Percentiles rank a stretch among this genome's conserved stretches.
Conservation (phyloP, 1,139 yeast species). For the Debaryomycetaceae sp. region DNA sequence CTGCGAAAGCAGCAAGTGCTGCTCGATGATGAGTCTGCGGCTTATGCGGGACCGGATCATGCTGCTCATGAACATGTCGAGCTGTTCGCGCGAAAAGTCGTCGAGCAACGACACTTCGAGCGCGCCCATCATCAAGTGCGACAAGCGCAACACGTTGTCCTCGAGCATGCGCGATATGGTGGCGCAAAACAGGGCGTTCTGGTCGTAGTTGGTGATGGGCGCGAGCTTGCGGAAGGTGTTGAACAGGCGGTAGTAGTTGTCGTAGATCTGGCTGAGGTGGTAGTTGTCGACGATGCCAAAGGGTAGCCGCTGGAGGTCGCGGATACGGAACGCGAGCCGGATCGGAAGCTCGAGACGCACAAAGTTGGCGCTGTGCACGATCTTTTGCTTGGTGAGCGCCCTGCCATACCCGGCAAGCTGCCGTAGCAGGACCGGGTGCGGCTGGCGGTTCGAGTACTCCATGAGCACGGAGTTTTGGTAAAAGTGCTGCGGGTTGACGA, state of each 20-base stretch:
- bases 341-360: constrained; percentile 79
- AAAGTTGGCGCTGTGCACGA: constrained; percentile 75
- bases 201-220: constrained; percentile 53
- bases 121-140: constrained; percentile 89
- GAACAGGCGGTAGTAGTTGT: constrained; percentile 78
- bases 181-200: constrained; percentile 62
- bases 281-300: constrained; percentile 76
- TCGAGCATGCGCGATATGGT: constrained; percentile 55
- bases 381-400: constrained; percentile 64
- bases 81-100: constrained; percentile 46
- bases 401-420: constrained; percentile 88
- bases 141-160: constrained; percentile 68
- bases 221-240: constrained; percentile 72
- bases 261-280: constrained; percentile 80
- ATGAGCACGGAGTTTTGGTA: constrained; percentile 72
- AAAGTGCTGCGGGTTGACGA: constrained; percentile 60
- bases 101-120: constrained; percentile 65
- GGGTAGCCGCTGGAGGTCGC: constrained; percentile 74
- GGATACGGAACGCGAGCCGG: constrained; percentile 67
- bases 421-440: constrained; percentile 79
- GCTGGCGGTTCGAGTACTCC: constrained; percentile 52
- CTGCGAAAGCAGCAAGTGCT: constrained; percentile 69
- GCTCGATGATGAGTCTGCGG: constrained; percentile 82
- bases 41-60: constrained; percentile 79
- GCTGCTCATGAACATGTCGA: constrained; percentile 67